Evolutionary conservation across 2,329 filamentous ascomycete genomes (phyloP).

Genomic region (Cladophialophora yegresii): DNA sequence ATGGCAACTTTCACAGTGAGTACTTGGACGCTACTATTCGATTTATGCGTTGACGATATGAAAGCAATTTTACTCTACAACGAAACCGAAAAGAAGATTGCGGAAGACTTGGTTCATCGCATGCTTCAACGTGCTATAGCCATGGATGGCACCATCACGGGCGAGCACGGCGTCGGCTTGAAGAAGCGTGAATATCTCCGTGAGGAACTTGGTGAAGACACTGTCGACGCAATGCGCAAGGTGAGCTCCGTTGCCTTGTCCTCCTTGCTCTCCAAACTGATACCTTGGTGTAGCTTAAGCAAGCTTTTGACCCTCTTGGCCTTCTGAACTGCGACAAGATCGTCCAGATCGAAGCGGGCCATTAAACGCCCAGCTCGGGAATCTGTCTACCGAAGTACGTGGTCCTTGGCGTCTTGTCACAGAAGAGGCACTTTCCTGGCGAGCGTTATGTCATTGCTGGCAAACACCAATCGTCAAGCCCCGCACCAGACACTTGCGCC

Average conservation of each 20-base stretch:
- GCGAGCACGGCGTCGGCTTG: conserved; percentile 70
- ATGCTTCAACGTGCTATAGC: conserved; percentile 72
- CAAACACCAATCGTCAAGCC: conserved; percentile 1
- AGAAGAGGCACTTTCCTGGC: neutral
- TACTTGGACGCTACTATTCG: conserved; percentile 31
- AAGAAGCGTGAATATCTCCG: conserved; percentile 67
- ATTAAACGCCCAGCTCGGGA: conserved; percentile 18
- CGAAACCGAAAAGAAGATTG: conserved; percentile 57
- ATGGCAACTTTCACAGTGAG: conserved; percentile 71
- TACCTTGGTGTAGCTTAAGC: conserved; percentile 55
- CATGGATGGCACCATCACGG: conserved; percentile 71
- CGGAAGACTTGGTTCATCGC: conserved; percentile 62
- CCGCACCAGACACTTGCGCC: conserved; percentile 7
- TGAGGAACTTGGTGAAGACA: conserved; percentile 62
- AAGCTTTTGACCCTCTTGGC: conserved; percentile 66
- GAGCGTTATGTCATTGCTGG: neutral
- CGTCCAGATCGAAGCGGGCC: conserved; percentile 53
- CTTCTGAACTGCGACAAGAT: conserved; percentile 67
- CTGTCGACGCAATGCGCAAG: conserved; percentile 66
- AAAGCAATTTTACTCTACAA: conserved; percentile 63
- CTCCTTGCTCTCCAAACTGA: conserved; percentile 29
- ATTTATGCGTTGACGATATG: conserved; percentile 13
- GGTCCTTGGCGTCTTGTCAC: neutral
- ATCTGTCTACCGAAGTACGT: neutral
- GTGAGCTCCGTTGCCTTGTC: conserved; percentile 44